These are phyloP conservation scores for Phaeodactylum tricornutum DNA, from an alignment of 108 stramenopile genomes.

Conservation along the genomic window DNA sequence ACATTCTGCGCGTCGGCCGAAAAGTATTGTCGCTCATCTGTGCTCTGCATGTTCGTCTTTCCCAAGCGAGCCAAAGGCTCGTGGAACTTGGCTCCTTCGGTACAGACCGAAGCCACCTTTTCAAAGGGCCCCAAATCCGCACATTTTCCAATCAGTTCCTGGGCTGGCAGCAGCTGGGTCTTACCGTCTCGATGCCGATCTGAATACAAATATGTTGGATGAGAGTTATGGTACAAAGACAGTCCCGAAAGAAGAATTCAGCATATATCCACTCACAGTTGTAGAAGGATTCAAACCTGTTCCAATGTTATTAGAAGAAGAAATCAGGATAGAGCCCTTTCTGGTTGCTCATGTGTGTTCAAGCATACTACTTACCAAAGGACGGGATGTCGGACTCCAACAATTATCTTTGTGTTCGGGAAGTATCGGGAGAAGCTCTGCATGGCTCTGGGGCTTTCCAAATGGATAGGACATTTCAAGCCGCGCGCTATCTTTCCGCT, in stretches of 20 bases:
- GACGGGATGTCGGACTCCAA: conserved; percentile 14
- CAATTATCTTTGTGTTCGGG: conserved; percentile 11
- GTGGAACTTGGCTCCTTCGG: conserved; percentile 9
- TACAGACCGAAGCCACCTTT: not conserved
- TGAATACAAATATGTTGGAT: no score
- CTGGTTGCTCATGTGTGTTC: no score
- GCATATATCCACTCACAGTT: no score
- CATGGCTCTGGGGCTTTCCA: not conserved
- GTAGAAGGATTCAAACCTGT: conserved; percentile 17
- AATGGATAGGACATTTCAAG: not conserved
- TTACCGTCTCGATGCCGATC: no score
- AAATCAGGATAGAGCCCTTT: no score
- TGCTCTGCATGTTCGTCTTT: conserved; percentile 1
- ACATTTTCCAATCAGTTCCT: not conserved
- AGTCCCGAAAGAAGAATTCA: no score
- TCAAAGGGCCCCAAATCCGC: conserved; percentile 5
- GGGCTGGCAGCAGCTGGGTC: not conserved
- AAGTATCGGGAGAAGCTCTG: not conserved
- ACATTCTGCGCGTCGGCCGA: not conserved
- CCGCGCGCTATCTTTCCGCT: not conserved
- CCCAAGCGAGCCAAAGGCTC: conserved; percentile 4
- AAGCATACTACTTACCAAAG: no score
- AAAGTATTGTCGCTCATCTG: conserved; percentile 1
- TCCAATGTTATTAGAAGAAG: no score
- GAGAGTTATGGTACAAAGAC: no score